phyloP scores from a whole-genome alignment of 2,329 filamentous ascomycete species.

The Corynespora cassiicola region DNA sequence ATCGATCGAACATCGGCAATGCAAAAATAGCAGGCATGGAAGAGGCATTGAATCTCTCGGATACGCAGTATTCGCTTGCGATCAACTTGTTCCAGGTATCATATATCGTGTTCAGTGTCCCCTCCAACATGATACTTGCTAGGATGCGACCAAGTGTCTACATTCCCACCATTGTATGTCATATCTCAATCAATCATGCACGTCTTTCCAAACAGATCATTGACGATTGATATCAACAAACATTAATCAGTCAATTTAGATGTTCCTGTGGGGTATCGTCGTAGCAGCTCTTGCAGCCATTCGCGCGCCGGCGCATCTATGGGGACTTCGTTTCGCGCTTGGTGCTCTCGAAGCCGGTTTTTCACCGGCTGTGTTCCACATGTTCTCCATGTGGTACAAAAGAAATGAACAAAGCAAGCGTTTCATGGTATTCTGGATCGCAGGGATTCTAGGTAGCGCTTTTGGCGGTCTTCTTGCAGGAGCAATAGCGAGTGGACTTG shows the following conservation, averaged over 20 bases:
- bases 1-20: conserved; percentile 41
- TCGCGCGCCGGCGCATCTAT: conserved; percentile 24
- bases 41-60: conserved; percentile 20
- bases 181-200: too few species aligned
- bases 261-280: conserved; percentile 23
- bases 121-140: conserved; percentile 9
- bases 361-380: conserved; percentile 9
- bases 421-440: conserved; percentile 11
- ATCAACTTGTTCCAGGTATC: conserved; percentile 66
- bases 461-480: conserved; percentile 20
- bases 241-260: neutral
- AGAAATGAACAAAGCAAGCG: conserved; percentile 9
- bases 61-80: conserved; percentile 54
- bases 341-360: conserved; percentile 10
- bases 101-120: conserved; percentile 62
- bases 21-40: conserved; percentile 41
- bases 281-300: conserved; percentile 53
- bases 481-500: conserved; percentile 13
- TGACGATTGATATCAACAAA: too few species aligned
- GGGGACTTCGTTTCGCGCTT: conserved; percentile 9
- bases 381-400: conserved; percentile 10
- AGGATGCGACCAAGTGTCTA: conserved; percentile 9
- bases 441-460: conserved; percentile 9
- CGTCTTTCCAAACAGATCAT: too few species aligned
- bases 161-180: conserved; percentile 7